Percentiles rank a stretch among this genome's conserved stretches.
These are phyloP conservation scores for Ophiostoma populinum DNA, from an alignment of 2,329 filamentous ascomycete genomes.

Conservation along the genomic window DNA sequence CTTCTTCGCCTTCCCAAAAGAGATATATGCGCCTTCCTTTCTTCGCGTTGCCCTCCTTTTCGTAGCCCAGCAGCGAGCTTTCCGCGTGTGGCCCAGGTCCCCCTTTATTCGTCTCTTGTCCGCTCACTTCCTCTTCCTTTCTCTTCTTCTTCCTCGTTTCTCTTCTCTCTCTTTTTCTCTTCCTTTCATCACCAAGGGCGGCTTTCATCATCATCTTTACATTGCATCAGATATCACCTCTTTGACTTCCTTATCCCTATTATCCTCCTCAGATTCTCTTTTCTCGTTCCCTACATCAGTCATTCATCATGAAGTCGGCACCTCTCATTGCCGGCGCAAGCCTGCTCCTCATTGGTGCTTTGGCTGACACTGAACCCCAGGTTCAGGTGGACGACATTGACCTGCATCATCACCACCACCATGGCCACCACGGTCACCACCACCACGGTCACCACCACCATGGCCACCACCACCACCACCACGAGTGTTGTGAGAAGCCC, in stretches of 20 bases:
- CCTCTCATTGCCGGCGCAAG: conserved; percentile 7
- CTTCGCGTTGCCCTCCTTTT: neutral
- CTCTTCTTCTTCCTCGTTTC: neutral
- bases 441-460: neutral
- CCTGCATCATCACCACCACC: neutral
- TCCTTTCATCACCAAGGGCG: conserved; percentile 3
- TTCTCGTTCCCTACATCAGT: neutral
- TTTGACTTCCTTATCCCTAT: neutral
- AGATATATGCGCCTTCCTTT: conserved; percentile 1
- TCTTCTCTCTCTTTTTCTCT: neutral
- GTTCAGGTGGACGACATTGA: neutral
- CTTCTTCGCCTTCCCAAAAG: neutral
- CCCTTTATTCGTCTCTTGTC: neutral
- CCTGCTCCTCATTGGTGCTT: conserved; percentile 6
- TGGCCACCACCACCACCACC: neutral
- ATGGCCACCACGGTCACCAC: neutral
- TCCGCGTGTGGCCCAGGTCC: no score
- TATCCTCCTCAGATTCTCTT: neutral
- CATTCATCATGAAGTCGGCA: conserved; percentile 10
- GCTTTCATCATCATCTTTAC: conserved; percentile 8
- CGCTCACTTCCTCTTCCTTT: neutral
- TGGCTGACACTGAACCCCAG: neutral
- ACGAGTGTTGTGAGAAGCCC: neutral
- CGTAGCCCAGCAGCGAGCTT: neutral
- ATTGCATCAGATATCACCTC: conserved; percentile 3